Evolutionary conservation across 495 filamentous ascomycete species (phyloP).

Genomic region (Entonaema liquescens): DNA sequence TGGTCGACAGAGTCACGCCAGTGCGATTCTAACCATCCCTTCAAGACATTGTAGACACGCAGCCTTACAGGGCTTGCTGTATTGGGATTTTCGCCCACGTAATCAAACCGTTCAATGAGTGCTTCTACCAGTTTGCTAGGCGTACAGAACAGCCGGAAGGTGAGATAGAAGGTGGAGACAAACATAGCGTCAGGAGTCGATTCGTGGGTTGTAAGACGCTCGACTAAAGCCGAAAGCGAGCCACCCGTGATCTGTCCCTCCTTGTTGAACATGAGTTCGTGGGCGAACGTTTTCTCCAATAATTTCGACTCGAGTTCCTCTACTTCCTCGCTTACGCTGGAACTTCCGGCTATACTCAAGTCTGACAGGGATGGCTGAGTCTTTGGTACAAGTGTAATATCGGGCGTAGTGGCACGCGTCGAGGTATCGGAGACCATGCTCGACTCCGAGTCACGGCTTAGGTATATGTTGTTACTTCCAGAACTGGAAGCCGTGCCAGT

Average conservation of each 20-base stretch:
- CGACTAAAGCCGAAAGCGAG: slow-evolving; percentile 88
- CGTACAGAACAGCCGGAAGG: slow-evolving; percentile 93
- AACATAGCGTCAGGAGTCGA: slow-evolving; percentile 93
- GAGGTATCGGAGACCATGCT: slow-evolving; percentile 83
- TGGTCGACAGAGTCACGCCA: slow-evolving; percentile 86
- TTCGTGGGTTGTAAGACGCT: slow-evolving; percentile 91
- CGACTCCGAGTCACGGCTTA: slow-evolving; percentile 82
- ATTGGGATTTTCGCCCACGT: slow-evolving; percentile 78
- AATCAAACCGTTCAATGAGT: slow-evolving; percentile 89
- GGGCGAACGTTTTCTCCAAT: slow-evolving; percentile 83
- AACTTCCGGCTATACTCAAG: slow-evolving; percentile 65
- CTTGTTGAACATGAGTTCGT: slow-evolving; percentile 92
- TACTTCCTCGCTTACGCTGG: slow-evolving; percentile 73
- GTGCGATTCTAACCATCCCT: slow-evolving; percentile 95
- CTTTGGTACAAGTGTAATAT: slow-evolving; percentile 58
- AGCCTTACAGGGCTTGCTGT: slow-evolving; percentile 83
- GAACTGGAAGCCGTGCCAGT: slow-evolving; percentile 62
- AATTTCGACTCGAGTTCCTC: slow-evolving; percentile 83
- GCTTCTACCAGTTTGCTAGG: slow-evolving; percentile 80
- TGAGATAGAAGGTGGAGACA: slow-evolving; percentile 94
- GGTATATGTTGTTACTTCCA: slow-evolving; percentile 74
- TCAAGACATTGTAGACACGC: slow-evolving; percentile 95
- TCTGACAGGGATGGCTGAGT: slow-evolving; percentile 62
- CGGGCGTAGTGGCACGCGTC: slow-evolving; percentile 90
- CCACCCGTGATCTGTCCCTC: slow-evolving; percentile 95